Evolutionary conservation across 345 rosid genomes (phyloP).

Genomic region (Rhizophora apiculata): DNA sequence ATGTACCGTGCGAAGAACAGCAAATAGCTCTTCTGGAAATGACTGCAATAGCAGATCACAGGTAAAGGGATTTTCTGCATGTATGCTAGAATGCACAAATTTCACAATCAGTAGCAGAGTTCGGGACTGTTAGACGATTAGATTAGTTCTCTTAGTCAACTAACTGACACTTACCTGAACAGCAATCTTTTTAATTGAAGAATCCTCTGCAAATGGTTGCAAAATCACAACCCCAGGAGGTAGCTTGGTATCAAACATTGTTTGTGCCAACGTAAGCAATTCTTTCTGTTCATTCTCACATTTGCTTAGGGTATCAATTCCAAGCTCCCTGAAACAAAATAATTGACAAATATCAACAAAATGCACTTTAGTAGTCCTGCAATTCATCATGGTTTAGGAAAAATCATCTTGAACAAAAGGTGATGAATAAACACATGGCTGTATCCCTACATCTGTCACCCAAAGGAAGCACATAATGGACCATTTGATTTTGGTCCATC

Average conservation of each 20-base stretch:
- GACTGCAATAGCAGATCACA: constrained; percentile 33
- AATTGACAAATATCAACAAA: constrained; percentile 11
- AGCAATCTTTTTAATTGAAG: constrained; percentile 71
- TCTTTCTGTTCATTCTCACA: constrained; percentile 69
- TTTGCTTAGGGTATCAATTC: constrained; percentile 57
- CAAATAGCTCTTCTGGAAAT: constrained; percentile 89
- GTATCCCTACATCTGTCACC: too few relatives aligned
- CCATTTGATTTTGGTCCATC: too few relatives aligned
- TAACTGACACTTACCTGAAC: constrained; percentile 49
- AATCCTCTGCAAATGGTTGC: constrained; percentile 86
- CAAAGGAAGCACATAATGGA: too few relatives aligned
- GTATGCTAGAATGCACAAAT: too few relatives aligned
- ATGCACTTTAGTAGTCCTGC: not conserved
- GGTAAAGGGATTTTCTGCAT: too few relatives aligned
- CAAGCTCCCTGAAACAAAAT: constrained; percentile 61
- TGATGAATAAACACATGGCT: too few relatives aligned
- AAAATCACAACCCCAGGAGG: constrained; percentile 77
- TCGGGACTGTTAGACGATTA: too few relatives aligned
- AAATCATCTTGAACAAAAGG: too few relatives aligned
- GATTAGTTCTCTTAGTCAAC: not conserved
- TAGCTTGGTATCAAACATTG: constrained; percentile 86
- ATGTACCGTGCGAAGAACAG: constrained; percentile 80
- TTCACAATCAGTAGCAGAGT: too few relatives aligned
- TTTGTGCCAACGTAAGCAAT: constrained; percentile 66
- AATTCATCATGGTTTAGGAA: too few relatives aligned